Evolutionary conservation across 257 asterid species (phyloP).

Genomic region (Knoxia roxburghii): DNA sequence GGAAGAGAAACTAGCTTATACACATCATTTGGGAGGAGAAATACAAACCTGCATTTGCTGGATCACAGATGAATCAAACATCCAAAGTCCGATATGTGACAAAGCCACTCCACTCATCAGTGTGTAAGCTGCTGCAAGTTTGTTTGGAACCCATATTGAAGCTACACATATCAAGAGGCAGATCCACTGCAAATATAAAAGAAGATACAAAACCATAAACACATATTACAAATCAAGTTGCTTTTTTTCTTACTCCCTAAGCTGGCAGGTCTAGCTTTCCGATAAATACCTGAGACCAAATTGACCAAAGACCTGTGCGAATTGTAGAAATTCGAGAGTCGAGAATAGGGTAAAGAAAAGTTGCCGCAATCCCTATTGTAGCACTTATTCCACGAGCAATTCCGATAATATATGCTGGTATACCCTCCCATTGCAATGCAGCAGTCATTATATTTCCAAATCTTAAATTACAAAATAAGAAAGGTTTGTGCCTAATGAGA

Average conservation of each 20-base stretch:
- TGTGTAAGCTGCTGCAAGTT: constrained; percentile 47
- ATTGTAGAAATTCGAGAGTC: constrained; percentile 53
- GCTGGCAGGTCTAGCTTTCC: background rate
- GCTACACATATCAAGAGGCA: too few species aligned
- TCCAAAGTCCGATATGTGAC: too few species aligned
- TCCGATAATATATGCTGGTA: constrained; percentile 82
- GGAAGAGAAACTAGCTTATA: too few species aligned
- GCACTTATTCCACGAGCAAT: constrained; percentile 80
- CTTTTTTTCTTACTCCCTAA: too few species aligned
- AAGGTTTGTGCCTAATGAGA: constrained; percentile 1
- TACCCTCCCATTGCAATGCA: constrained; percentile 51
- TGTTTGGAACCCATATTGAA: too few species aligned
- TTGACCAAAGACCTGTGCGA: constrained; percentile 82
- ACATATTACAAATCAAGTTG: background rate
- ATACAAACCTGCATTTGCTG: constrained; percentile 84
- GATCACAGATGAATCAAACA: constrained; percentile 43
- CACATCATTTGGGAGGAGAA: background rate
- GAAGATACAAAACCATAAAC: too few species aligned
- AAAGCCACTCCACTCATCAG: constrained; percentile 69
- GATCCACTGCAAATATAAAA: too few species aligned
- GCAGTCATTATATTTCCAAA: constrained; percentile 49
- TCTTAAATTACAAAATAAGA: constrained; percentile 37
- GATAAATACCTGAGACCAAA: constrained; percentile 75
- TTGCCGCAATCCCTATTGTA: constrained; percentile 61
- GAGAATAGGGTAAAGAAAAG: constrained; percentile 62